Conservation (phyloP, 192 early-diverging fungal genomes). For the Mortierella alpina region DNA sequence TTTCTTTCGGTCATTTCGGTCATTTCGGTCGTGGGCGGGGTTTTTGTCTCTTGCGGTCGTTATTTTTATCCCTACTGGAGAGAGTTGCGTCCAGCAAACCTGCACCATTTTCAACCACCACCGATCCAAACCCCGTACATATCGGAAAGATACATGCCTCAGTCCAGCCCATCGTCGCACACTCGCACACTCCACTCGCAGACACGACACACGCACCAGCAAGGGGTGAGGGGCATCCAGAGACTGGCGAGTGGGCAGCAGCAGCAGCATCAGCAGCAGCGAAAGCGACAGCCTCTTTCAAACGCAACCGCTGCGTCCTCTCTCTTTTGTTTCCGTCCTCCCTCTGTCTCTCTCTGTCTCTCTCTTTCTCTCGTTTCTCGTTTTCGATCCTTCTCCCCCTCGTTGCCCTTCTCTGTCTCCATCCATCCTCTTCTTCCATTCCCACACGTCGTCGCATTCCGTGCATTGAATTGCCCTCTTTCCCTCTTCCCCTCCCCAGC, state of each 20-base stretch:
- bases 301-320: not conserved
- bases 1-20: too few relatives aligned
- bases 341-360: not conserved
- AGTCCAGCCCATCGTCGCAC: not conserved
- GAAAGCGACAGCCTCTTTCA: not conserved
- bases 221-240: too few relatives aligned
- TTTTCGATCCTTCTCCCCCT: not conserved
- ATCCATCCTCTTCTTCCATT: not conserved
- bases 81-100: not conserved
- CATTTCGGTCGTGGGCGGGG: too few relatives aligned
- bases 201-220: too few relatives aligned
- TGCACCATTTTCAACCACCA: not conserved
- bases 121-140: conserved; percentile 29
- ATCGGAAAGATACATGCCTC: conserved; percentile 22
- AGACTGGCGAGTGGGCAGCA: too few relatives aligned
- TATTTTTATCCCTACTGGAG: not conserved
- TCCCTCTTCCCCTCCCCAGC: not conserved
- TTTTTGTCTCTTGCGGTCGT: too few relatives aligned
- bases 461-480: not conserved
- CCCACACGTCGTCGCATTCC: not conserved
- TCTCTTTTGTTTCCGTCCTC: not conserved
- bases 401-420: not conserved
- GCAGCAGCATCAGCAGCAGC: not conserved
- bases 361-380: not conserved
- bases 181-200: too few relatives aligned